Evolutionary conservation across 768 basidiomycete species (phyloP), one percentile per base, ranked within the genome.

Genomic region (Naematelia encephala): DNA sequence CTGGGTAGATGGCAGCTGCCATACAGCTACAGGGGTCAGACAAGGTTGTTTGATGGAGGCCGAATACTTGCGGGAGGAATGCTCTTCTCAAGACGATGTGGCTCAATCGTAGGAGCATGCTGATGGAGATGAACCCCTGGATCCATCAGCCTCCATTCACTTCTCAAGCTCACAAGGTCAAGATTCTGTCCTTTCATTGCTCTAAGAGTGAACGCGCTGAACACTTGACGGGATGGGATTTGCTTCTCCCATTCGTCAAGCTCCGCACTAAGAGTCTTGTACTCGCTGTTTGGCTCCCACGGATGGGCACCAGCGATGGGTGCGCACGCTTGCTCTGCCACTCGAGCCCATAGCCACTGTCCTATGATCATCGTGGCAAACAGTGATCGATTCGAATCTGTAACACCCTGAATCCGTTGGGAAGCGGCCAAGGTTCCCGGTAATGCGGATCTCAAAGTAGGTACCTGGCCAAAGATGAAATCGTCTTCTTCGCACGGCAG

Each of bases 361-460:
- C 53, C 53, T 14, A 54, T 26, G 30, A 54, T 54, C 53, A 54
- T 54, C 2, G 53, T 54, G 19, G 30, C 29, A 44, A 29, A 43
- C 3, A 54, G 30, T 3, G 11, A 13, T 2, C 19, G 53, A 10
- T 21, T 43, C 3, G 23, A 25, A n/a, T 42, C 42, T 54, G 53
- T 23, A 10, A 11, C 10, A 21, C 12, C n/a, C 2, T 43, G 21
- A 13, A n/a, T 43, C 21, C n/a, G 42, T 22, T 26, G 19, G 2
- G 16, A 39, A 3, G 53, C 30, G 5, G 51, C 51, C 11, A 26
- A 30, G n/a, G 53, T 54, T 14, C 26, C 53, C 3, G 53, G 53
- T 16, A 54, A 21, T 19, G 42, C 53, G 4, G 30, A 30, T n/a
- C 53, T 13, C 19, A n/a, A 42, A 14, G 42, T 42, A 25, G 53